A percentile compares a stretch with the other conserved stretches of the same genome.
phyloP scores from a whole-genome alignment of 2,329 filamentous ascomycete genomes.

The Phialophora macrospora region DNA sequence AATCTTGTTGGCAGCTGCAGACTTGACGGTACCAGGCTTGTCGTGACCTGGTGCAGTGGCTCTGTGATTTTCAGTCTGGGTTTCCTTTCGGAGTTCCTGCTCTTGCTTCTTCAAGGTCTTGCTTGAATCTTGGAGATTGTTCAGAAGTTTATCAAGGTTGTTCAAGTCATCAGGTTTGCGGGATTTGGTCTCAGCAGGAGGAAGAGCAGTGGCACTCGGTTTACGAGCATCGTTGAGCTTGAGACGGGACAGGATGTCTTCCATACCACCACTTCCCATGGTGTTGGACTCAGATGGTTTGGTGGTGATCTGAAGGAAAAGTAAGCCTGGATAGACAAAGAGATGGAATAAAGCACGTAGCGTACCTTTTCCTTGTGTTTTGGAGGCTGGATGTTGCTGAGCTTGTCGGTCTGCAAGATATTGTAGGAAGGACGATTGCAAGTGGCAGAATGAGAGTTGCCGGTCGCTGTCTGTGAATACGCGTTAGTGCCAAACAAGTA shows the following conservation, averaged over 20 bases:
- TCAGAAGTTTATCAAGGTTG: conserved; percentile 60
- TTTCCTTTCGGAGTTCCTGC: conserved; percentile 49
- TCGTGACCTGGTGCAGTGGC: conserved; percentile 45
- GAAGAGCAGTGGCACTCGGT: conserved; percentile 20
- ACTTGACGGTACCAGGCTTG: conserved; percentile 38
- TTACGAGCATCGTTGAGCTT: conserved; percentile 45
- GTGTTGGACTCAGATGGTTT: conserved; percentile 39
- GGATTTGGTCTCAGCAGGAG: conserved; percentile 27
- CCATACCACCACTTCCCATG: conserved; percentile 58
- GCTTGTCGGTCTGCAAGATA: conserved; percentile 27
- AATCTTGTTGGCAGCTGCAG: conserved; percentile 36
- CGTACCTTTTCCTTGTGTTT: conserved; percentile 34
- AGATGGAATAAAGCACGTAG: neutral
- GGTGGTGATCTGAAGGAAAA: conserved; percentile 18
- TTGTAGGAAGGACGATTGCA: conserved; percentile 27
- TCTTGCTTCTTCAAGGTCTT: conserved; percentile 64
- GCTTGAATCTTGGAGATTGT: conserved; percentile 75
- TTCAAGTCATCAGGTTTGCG: conserved; percentile 33
- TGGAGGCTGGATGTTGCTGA: conserved; percentile 30
- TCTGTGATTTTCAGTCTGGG: conserved; percentile 32
- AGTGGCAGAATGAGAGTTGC: conserved; percentile 14
- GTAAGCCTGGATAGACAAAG: neutral
- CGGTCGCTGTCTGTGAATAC: conserved; percentile 45
- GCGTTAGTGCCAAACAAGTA: conserved; percentile 17
- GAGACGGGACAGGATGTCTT: conserved; percentile 60